A percentile compares a stretch with the other conserved stretches of the same genome.
These are phyloP conservation scores for Mesembryanthemum crystallinum DNA, from an alignment of 148 eudicot species.

Conservation along the genomic window DNA sequence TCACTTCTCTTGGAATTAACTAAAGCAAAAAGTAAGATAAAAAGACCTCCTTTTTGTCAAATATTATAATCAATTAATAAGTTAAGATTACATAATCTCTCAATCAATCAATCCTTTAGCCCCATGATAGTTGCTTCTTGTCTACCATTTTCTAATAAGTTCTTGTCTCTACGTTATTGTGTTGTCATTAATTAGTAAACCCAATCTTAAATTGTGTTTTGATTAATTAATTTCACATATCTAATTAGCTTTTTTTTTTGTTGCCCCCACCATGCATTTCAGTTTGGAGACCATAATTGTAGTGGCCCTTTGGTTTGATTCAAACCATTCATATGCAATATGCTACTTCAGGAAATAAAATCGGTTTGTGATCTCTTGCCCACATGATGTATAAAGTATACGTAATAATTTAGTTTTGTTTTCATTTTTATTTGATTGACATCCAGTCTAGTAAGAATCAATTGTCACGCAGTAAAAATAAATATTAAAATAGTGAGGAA, in stretches of 20 bases:
- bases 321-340: no score
- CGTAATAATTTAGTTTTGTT: no score
- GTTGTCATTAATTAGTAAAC: not conserved
- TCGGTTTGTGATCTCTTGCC: not conserved
- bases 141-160: not conserved
- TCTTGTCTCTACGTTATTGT: not conserved
- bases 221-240: not conserved
- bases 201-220: no score
- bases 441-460: no score
- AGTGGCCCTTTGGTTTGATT: not conserved
- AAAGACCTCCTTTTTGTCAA: not conserved
- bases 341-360: not conserved
- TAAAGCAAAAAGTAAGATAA: not conserved
- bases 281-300: not conserved
- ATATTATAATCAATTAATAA: not conserved
- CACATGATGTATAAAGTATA: not conserved
- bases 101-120: not conserved
- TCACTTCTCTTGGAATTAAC: not conserved
- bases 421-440: no score
- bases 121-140: constrained; percentile 3
- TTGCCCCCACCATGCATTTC: not conserved
- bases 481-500: no score
- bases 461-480: no score
- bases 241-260: not conserved
- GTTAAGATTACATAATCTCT: not conserved